Evolutionary conservation across 164 flowering plant genomes (phyloP).

Genomic region (Buxus sempervirens): DNA sequence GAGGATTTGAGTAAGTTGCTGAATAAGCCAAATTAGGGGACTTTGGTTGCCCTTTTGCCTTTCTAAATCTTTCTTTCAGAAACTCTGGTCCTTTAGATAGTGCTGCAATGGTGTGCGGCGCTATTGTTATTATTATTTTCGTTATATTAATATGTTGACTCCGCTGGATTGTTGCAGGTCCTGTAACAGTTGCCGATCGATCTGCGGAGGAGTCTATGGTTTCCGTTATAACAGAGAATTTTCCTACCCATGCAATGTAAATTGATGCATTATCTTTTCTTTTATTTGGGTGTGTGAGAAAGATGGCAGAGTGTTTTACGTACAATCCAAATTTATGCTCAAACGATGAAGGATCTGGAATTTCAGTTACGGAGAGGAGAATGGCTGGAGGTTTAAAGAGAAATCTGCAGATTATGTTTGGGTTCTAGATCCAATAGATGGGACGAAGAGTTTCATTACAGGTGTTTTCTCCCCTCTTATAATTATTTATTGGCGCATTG

Average conservation of each 20-base stretch:
- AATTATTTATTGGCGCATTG: not conserved
- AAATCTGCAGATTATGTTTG: constrained; percentile 79
- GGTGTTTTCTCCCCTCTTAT: constrained; percentile 39
- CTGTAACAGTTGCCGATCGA: constrained; percentile 92
- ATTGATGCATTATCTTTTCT: constrained; percentile 11
- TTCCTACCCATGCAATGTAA: constrained; percentile 95
- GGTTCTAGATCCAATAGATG: constrained; percentile 98
- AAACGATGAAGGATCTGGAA: not conserved
- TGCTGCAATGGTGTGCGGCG: too few species aligned
- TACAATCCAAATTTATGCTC: too few species aligned
- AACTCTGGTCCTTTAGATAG: not conserved
- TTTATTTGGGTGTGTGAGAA: too few species aligned
- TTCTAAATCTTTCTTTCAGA: not conserved
- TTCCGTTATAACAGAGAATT: constrained; percentile 55
- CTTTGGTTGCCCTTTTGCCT: not conserved
- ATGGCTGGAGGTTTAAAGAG: constrained; percentile 90
- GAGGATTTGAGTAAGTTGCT: constrained; percentile 69
- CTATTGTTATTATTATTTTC: not conserved
- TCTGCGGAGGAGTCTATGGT: constrained; percentile 93
- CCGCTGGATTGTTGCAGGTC: constrained; percentile 48
- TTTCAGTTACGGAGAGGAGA: constrained; percentile 92
- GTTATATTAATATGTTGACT: not conserved
- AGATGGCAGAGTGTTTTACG: too few species aligned
- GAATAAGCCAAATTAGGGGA: not conserved
- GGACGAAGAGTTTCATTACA: constrained; percentile 97